Base-by-base conservation (phyloP, 2,329 filamentous ascomycete species). In the Microcera coccophila region DNA sequence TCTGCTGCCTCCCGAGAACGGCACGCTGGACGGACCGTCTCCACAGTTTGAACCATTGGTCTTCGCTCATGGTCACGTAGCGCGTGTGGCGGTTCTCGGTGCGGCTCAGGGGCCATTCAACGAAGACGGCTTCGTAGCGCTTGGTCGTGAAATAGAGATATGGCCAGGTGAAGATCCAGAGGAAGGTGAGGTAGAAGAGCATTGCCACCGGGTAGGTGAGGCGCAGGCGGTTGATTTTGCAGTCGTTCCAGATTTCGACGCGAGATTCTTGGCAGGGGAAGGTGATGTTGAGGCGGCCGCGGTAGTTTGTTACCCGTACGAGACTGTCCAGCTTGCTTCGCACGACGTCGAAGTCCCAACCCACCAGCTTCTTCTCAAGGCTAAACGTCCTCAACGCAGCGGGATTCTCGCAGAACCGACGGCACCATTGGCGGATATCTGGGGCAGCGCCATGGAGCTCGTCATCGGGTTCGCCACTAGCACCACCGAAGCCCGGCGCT, bases 121-220 rank as follows among this genome's bases (percentile, higher is more conserved):
- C 74, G 17, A 71, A 68, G 3, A 79, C 74, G 3, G 86, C 81
- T 49, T 83, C 75, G 66, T 82, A 90, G 37, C 78, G 72, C 58
- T 78, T 80, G 2, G 85, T 90, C 15, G 75, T 65, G 59, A 87
- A 74, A 64, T 79, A 82, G 11, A 90, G 71, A 43, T 78, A 75
- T 0, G 85, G 85, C 85, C 85, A 90, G 3, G 77, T 70, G 52
- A 90, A 71, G 43, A 90, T 57, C 74, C 85, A 85, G 11, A 85
- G 62, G 46, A 88, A 79, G 0, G 81, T 81, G 5, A 86, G 61
- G 58, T 78, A 81, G 66, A 82, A 87, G 9, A 87, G 34, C 71
- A 78, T 78, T 32, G 75, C 68, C 34, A 88, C 69, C 81, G 81
- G 87, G 5, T 60, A 61, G 1, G 73, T 82, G 35, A 81, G 67